phyloP scores from a whole-genome alignment of 2,329 filamentous ascomycete genomes.

The Colletotrichum endophyticum region DNA sequence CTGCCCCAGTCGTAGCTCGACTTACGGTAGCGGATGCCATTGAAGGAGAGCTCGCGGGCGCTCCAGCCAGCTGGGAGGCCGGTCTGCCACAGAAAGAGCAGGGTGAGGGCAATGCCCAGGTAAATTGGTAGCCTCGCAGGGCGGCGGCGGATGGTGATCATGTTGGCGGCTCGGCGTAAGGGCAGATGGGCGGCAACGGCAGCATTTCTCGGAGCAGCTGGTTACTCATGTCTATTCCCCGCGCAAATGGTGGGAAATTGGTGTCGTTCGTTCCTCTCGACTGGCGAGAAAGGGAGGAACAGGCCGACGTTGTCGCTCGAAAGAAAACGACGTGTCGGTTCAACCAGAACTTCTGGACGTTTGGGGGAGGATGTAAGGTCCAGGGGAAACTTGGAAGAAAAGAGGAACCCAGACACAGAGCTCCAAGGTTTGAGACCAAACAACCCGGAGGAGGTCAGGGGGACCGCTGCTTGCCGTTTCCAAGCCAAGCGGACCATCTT shows the following conservation, averaged over 20 bases:
- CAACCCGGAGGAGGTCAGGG: not conserved
- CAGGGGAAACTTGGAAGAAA: not conserved
- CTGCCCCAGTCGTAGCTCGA: conserved; percentile 42
- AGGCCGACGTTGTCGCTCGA: not conserved
- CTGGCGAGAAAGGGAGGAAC: not conserved
- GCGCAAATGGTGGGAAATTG: not conserved
- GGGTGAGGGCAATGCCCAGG: conserved; percentile 7
- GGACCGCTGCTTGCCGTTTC: not conserved
- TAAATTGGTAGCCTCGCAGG: conserved; percentile 17
- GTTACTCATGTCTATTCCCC: conserved; percentile 12
- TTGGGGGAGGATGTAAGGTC: not conserved
- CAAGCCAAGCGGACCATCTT: not conserved
- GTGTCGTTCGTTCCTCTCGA: not conserved
- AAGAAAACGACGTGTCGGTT: not conserved
- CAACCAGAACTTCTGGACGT: not conserved
- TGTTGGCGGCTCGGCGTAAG: conserved; percentile 17
- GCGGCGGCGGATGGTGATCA: conserved; percentile 22
- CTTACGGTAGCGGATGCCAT: conserved; percentile 18
- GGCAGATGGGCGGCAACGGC: not conserved
- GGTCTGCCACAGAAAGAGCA: conserved; percentile 12
- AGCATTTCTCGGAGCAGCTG: conserved; percentile 17
- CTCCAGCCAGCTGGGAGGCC: conserved; percentile 6
- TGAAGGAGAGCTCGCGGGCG: not conserved
- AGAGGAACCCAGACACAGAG: not conserved
- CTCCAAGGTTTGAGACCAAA: not conserved